Percentiles rank a stretch among this genome's conserved stretches.
These are phyloP conservation scores for Puccinia hordei DNA, from an alignment of 1,284 basidiomycete species.

Conservation along the genomic window DNA sequence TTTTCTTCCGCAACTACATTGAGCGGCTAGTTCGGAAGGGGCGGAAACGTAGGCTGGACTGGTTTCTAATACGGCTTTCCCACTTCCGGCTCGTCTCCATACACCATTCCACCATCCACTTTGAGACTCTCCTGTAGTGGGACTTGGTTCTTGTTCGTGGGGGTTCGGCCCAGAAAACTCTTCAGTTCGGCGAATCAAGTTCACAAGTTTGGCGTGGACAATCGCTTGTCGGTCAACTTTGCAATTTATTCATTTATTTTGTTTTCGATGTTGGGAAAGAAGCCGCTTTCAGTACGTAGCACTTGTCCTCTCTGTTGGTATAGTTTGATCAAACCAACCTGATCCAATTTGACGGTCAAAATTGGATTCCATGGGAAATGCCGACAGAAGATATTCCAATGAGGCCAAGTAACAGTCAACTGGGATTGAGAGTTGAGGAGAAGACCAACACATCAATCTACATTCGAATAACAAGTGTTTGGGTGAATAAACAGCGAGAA, in stretches of 20 bases:
- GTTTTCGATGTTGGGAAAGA: background rate
- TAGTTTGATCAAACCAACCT: constrained; percentile 17
- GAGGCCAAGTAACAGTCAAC: constrained; percentile 42
- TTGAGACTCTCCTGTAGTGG: background rate
- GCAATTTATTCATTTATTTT: too few relatives aligned
- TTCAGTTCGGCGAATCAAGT: constrained; percentile 7
- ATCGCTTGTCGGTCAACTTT: constrained; percentile 29
- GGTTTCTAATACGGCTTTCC: background rate
- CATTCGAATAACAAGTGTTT: background rate
- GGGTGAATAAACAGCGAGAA: background rate
- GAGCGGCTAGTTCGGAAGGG: constrained; percentile 21
- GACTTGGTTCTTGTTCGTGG: background rate
- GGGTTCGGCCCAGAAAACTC: constrained; percentile 17
- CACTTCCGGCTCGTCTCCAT: background rate
- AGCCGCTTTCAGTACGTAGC: background rate
- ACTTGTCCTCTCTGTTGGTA: background rate
- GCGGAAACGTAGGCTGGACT: constrained; percentile 1
- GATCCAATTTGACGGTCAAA: constrained; percentile 27
- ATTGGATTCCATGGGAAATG: constrained; percentile 12
- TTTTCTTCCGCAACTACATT: constrained; percentile 36
- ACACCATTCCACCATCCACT: constrained; percentile 26
- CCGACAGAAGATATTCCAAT: constrained; percentile 39
- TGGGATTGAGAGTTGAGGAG: background rate
- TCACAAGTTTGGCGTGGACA: constrained; percentile 21
- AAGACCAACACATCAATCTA: background rate